Base-by-base conservation (phyloP, 352 stramenopile species). In the Aphanomyces astaci region DNA sequence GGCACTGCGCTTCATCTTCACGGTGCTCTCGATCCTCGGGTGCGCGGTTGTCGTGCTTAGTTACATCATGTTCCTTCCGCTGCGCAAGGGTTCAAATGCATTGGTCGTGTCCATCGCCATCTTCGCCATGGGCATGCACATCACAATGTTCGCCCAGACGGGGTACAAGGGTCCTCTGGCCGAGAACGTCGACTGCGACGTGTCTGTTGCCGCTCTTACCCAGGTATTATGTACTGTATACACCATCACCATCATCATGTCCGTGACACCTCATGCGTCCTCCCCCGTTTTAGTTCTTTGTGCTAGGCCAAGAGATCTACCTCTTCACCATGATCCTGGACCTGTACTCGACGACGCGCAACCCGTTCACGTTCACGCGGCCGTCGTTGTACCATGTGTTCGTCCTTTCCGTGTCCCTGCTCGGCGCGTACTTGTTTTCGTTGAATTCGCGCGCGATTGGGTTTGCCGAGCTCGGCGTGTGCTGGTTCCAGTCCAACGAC, bases 321-420 rank as follows among this genome's bases (percentile, higher is more conserved):
- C 86, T 94, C 63, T 92, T 90, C 66, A 81, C 81, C 33, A 77
- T 95, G 53, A 86, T 86, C 49, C 90, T 90, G 73, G 80, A 91
- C 73, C 89, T 91, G 46, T 94, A 94, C 75, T 90, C 89, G 72
- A 90, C 82, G 39, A 94, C 84, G 79, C 90, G 91, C 75, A 91
- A 88, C 69, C 87, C 87, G 59, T 95, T 95, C 70, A 76, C 76
- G 33, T 89, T 79, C 48, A 88, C 77, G 74, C 79, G 91, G 56
- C 77, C 80, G 31, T 73, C 73, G 22, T 72, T 91, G 62, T 94
- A 91, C 65, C 87, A 95, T 64, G 43, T 81, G 0, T 75, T 79
- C 0, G 82, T 95, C 5, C 92, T 86, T 81, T 25, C 73, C 4
- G 71, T 87, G 22, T 79, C 76, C 48, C 75, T 76, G 7, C 52